Base-by-base conservation (phyloP, 768 basidiomycete genomes). In the Cystofilobasidium capitatum region DNA sequence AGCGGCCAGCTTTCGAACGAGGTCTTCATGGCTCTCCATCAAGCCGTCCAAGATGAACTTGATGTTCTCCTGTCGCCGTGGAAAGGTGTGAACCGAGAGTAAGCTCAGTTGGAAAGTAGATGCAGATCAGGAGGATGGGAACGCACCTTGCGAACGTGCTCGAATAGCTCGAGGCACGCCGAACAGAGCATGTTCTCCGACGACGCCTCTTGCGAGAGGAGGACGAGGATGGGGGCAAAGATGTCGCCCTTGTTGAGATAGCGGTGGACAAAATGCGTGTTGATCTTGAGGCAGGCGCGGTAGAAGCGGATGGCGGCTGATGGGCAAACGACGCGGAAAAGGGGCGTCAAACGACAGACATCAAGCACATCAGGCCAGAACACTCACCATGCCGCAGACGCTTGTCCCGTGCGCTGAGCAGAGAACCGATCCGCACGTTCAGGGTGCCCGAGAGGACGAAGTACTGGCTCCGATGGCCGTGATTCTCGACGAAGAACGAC, bases 121-220 rank as follows among this genome's bases (percentile, higher is more conserved):
- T 24, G 58, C 54, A 54, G 49, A 26, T 62, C 37, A 45, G n/a
- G n/a, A n/a, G n/a, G n/a, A n/a, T n/a, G n/a, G n/a, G n/a, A n/a
- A 77, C 83, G 70, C 70, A 93, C 92, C 79, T 85, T 83, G 64
- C 91, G 86, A 77, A 98, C 88, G 71, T 84, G 83, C 72, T 99
- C 96, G 73, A 98, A 92, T 70, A 89, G 88, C 76, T 98, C 96
- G 76, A 96, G 87, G 80, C 91, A 97, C 44, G 92, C 90, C 73
- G 91, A 92, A 72, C 87, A 89, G 64, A 99, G 80, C 69, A 99
- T 82, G 78, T 93, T 99, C 76, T 99, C 96, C 66, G 89, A 82
- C 62, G 82, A 80, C 39, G 88, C 87, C 77, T 96, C 93, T 2
- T 44, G 64, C 10, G 44, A 51, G 45, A 61, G 58, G 69, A 96